Evolutionary conservation across 192 early-diverging fungal species (phyloP).

Genomic region (Gorgonomyces haynaldii): DNA sequence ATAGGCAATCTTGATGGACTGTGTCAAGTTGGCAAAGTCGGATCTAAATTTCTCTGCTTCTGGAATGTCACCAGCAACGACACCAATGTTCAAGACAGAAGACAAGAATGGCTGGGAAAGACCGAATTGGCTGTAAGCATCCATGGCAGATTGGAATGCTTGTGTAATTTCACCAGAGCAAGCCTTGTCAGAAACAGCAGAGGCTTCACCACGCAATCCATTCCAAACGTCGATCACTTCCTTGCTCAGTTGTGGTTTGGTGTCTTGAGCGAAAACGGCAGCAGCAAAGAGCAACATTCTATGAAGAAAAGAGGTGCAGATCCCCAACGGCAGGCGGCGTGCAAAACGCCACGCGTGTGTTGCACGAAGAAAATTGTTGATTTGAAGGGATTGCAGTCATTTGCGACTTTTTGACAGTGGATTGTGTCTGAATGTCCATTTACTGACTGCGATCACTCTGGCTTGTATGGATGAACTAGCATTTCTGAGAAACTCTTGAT

Average conservation of each 20-base stretch:
- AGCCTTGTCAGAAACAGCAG: not conserved
- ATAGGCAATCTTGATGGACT: no score
- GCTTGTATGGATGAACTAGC: constrained; percentile 63
- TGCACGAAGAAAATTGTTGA: no score
- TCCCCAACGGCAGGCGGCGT: no score
- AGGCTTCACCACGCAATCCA: not conserved
- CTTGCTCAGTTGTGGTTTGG: not conserved
- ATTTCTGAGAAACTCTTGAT: constrained; percentile 87
- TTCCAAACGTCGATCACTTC: not conserved
- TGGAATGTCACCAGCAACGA: constrained; percentile 2
- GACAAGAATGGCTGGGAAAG: not conserved
- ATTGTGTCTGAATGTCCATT: not conserved
- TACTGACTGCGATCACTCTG: not conserved
- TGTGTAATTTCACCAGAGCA: constrained; percentile 3
- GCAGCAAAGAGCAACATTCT: constrained; percentile 1
- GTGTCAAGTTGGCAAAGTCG: not conserved
- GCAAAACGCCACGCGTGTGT: no score
- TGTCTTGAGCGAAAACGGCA: not conserved
- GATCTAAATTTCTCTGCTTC: constrained; percentile 2
- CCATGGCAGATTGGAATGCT: not conserved
- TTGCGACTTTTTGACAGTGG: not conserved
- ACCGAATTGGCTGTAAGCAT: not conserved
- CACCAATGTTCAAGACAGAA: not conserved
- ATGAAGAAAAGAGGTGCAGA: no score
- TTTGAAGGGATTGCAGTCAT: not conserved